Base-by-base conservation (phyloP, 352 stramenopile genomes). In the Vaucheria bursata region DNA sequence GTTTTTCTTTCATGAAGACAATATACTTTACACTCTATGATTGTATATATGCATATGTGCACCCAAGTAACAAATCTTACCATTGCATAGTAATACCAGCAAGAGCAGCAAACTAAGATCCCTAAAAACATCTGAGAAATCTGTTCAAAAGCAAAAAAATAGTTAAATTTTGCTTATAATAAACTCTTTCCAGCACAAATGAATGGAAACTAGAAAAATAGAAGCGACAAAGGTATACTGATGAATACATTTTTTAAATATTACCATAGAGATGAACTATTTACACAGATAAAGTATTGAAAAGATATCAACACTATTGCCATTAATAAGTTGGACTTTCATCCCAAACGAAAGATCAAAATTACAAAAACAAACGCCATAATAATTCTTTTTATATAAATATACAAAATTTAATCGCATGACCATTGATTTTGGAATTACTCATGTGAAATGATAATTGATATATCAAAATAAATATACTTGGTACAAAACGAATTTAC, bases 71-170 rank as follows among this genome's bases (percentile, higher is more conserved):
- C n/a, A 12, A 7, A 69, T 50, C 74, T 50, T 71, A 65, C 75
- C 66, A 70, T 80, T 32, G 52, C 65, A 37, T 77, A 77, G 75
- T 77, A 81, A 71, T 77, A 77, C 25, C 75, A 71, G 1, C 75
- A 71, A 2, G 75, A 49, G 33, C 65, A 35, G 29, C 75, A 81
- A 1, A 81, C 75, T 29, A 67, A 70, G 7, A 90, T 84, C 1
- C 87, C 82, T 34, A 83, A 81, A 1, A 90, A 52, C 84, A 94
- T 93, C 85, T 97, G 92, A 32, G 86, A 90, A 53, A 97, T 89
- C 84, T 97, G 92, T 73, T 89, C 31, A 2, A 2, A 68, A 34
- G 37, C 2, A 34, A 2, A 7, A 7, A 68, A 34, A 31, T 37
- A 34, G 2, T 2, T 37, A 31, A 68, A 59, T 25, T 25, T 18